phyloP scores from a whole-genome alignment of 2,329 filamentous ascomycete genomes.

The Botrytis squamosa region DNA sequence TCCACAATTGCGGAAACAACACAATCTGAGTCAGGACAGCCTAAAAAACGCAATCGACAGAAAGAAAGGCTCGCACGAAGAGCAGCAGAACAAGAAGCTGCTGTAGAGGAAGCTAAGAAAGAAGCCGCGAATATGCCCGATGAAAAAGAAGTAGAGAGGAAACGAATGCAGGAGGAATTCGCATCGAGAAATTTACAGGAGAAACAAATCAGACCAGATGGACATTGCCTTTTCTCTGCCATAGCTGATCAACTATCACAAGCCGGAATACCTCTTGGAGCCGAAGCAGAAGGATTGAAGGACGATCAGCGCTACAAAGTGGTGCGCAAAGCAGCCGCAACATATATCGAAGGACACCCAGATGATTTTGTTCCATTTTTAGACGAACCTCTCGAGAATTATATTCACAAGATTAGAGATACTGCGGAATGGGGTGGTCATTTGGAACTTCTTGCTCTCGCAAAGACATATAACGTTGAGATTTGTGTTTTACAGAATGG shows the following conservation, averaged over 20 bases:
- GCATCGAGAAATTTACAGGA: conserved; percentile 63
- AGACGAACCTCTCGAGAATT: conserved; percentile 73
- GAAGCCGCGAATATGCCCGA: conserved; percentile 77
- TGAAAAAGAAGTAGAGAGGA: conserved; percentile 66
- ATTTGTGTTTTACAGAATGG: conserved; percentile 88
- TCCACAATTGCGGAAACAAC: conserved; percentile 29
- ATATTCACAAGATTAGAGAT: conserved; percentile 73
- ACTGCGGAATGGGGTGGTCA: conserved; percentile 97
- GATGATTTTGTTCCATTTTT: conserved; percentile 86
- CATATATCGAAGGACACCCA: conserved; percentile 70
- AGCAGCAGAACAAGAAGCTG: conserved; percentile 77
- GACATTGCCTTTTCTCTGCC: conserved; percentile 92
- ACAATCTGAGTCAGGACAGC: conserved; percentile 31
- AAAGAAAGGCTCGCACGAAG: conserved; percentile 88
- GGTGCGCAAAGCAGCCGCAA: conserved; percentile 70
- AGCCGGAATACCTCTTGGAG: conserved; percentile 47
- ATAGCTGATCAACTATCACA: conserved; percentile 77
- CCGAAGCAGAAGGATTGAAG: conserved; percentile 35
- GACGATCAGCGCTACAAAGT: conserved; percentile 56
- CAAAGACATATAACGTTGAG: conserved; percentile 73
- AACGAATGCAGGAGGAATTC: conserved; percentile 69
- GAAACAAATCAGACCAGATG: conserved; percentile 81
- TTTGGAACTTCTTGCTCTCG: conserved; percentile 82
- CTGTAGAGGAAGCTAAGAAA: conserved; percentile 63
- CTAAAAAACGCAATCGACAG: conserved; percentile 78